Conservation (phyloP, 139 green algal species). For the Penium margaritaceum region DNA sequence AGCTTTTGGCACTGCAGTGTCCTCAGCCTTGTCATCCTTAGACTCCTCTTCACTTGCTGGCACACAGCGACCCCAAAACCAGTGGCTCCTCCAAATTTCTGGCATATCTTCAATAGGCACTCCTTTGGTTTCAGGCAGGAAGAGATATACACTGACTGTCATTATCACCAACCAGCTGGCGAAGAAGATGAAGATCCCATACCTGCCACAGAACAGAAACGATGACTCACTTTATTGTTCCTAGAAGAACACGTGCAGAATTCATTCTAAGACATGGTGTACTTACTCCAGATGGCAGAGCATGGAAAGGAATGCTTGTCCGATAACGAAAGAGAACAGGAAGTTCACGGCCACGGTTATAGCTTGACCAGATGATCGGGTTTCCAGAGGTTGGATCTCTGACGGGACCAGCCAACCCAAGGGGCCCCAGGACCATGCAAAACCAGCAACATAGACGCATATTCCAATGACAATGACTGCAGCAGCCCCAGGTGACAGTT, state of each 20-base stretch:
- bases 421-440: constrained; percentile 67
- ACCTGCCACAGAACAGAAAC: constrained; percentile 56
- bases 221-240: neutral
- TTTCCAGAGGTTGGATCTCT: constrained; percentile 43
- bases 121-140: constrained; percentile 63
- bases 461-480: constrained; percentile 58
- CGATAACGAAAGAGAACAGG: constrained; percentile 40
- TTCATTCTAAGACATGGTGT: no score
- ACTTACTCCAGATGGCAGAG: constrained; percentile 28
- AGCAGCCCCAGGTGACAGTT: constrained; percentile 28
- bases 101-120: constrained; percentile 2
- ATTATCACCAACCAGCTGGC: constrained; percentile 61
- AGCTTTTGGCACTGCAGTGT: no score
- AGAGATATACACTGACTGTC: constrained; percentile 56
- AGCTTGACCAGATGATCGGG: constrained; percentile 31
- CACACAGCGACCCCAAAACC: neutral
- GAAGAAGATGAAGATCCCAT: constrained; percentile 64
- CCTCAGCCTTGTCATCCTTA: neutral
- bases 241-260: neutral
- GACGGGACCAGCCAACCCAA: constrained; percentile 57
- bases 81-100: neutral
- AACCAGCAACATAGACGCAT: constrained; percentile 66
- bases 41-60: neutral
- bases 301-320: constrained; percentile 44
- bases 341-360: constrained; percentile 39